phyloP scores from a whole-genome alignment of 495 filamentous ascomycete genomes.

The Jackrogersella minutella region DNA sequence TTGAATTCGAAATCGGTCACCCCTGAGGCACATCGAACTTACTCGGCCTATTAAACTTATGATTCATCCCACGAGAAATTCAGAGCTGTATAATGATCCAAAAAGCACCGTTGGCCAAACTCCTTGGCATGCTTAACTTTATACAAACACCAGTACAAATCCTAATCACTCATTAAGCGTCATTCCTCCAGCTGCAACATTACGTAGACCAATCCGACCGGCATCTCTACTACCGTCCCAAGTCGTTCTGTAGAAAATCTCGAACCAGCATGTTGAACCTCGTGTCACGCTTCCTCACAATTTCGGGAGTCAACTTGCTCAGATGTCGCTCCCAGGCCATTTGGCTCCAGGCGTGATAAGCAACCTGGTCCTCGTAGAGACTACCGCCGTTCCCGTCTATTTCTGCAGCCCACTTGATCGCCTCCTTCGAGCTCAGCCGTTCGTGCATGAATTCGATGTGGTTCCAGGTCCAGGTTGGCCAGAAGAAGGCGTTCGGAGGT shows the following conservation, averaged over 20 bases:
- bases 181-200: neutral
- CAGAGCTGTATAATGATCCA: slow-evolving; percentile 4
- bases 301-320: slow-evolving; percentile 48
- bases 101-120: neutral
- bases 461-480: slow-evolving; percentile 59
- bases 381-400: slow-evolving; percentile 50
- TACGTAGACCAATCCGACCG: neutral
- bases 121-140: slow-evolving; percentile 7
- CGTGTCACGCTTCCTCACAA: slow-evolving; percentile 49
- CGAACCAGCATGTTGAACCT: slow-evolving; percentile 57
- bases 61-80: neutral
- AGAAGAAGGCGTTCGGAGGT: slow-evolving; percentile 56
- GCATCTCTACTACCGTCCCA: slow-evolving; percentile 20
- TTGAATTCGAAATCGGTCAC: neutral
- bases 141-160: neutral
- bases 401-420: slow-evolving; percentile 46
- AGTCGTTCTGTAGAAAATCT: slow-evolving; percentile 53
- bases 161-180: slow-evolving; percentile 7
- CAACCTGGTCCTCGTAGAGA: slow-evolving; percentile 54
- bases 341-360: slow-evolving; percentile 59
- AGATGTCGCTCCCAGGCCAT: slow-evolving; percentile 55
- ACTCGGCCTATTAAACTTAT: neutral
- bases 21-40: neutral
- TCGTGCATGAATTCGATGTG: slow-evolving; percentile 59
- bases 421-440: slow-evolving; percentile 43